Evolutionary conservation across 2,329 filamentous ascomycete genomes (phyloP).

Genomic region (Aspergillus neotritici): DNA sequence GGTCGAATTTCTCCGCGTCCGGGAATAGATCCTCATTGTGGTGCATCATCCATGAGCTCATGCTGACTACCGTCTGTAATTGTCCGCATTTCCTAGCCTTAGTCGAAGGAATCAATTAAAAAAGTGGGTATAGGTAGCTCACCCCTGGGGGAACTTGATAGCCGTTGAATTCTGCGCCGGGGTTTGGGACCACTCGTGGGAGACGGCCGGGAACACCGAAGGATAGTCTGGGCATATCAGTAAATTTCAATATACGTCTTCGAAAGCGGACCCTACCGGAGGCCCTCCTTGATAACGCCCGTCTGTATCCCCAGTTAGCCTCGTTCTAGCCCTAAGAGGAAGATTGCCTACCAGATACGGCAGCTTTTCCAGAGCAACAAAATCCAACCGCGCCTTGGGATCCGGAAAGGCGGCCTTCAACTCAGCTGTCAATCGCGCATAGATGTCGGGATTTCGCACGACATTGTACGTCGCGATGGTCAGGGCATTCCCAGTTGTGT

Average conservation of each 20-base stretch:
- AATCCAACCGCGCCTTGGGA: conserved; percentile 17
- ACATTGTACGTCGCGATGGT: conserved; percentile 28
- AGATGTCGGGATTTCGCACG: conserved; percentile 23
- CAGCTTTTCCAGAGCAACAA: conserved; percentile 29
- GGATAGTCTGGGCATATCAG: conserved; percentile 18
- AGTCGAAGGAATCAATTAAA: too few species aligned
- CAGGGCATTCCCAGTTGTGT: conserved; percentile 33
- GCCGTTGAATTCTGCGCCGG: conserved; percentile 27
- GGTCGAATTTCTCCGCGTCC: conserved; percentile 30
- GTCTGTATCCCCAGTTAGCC: conserved; percentile 15
- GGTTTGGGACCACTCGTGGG: conserved; percentile 28
- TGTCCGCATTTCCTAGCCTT: too few species aligned
- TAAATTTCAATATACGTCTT: background rate
- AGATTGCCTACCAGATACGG: conserved; percentile 27
- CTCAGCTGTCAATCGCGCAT: conserved; percentile 21
- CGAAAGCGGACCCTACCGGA: conserved; percentile 21
- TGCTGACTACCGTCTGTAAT: conserved; percentile 22
- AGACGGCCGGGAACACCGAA: conserved; percentile 31
- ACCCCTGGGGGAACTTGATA: conserved; percentile 29
- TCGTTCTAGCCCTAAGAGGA: background rate
- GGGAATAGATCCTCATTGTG: conserved; percentile 30
- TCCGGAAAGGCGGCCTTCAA: conserved; percentile 28
- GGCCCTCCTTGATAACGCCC: conserved; percentile 33
- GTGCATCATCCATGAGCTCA: conserved; percentile 32
- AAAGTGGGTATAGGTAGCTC: too few species aligned